phyloP scores from a whole-genome alignment of 1,139 yeast genomes.

The Saccharomyces pastorianus region DNA sequence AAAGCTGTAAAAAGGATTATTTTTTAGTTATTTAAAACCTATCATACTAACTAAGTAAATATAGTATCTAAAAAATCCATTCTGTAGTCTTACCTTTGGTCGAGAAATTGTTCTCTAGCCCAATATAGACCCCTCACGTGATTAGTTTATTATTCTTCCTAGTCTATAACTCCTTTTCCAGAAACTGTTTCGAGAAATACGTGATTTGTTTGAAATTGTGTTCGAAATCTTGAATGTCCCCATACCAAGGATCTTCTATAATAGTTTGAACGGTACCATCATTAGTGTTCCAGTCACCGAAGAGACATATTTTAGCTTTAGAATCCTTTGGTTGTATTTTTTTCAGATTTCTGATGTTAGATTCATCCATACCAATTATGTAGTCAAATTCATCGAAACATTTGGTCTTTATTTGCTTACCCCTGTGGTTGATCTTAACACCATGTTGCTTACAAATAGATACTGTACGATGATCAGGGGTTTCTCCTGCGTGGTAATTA shows the following conservation, averaged over 20 bases:
- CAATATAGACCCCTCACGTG: too few species aligned
- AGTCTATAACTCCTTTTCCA: slow-evolving; percentile 38
- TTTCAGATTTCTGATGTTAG: slow-evolving; percentile 53
- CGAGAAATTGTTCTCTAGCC: too few species aligned
- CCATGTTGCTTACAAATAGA: slow-evolving; percentile 62
- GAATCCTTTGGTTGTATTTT: slow-evolving; percentile 49
- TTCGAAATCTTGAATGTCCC: slow-evolving; percentile 77
- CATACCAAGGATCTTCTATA: slow-evolving; percentile 89
- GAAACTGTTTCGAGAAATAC: slow-evolving; percentile 66
- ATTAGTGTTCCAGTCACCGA: slow-evolving; percentile 68
- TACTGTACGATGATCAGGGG: slow-evolving; percentile 69
- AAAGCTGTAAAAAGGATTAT: slow-evolving; percentile 23
- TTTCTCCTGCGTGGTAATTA: slow-evolving; percentile 74
- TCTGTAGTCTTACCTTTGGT: neutral
- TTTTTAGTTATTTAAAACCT: neutral
- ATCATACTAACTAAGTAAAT: neutral
- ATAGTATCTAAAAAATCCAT: neutral
- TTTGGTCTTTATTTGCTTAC: slow-evolving; percentile 55
- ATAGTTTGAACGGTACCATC: slow-evolving; percentile 39
- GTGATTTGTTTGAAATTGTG: slow-evolving; percentile 62
- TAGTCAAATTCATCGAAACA: slow-evolving; percentile 74
- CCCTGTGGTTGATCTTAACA: slow-evolving; percentile 65
- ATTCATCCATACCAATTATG: slow-evolving; percentile 76
- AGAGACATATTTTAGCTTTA: slow-evolving; percentile 47
- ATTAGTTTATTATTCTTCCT: neutral